Evolutionary conservation across 306 rosid species (phyloP), one percentile per base, ranked within the genome.

Genomic region (Acacia crassicarpa): DNA sequence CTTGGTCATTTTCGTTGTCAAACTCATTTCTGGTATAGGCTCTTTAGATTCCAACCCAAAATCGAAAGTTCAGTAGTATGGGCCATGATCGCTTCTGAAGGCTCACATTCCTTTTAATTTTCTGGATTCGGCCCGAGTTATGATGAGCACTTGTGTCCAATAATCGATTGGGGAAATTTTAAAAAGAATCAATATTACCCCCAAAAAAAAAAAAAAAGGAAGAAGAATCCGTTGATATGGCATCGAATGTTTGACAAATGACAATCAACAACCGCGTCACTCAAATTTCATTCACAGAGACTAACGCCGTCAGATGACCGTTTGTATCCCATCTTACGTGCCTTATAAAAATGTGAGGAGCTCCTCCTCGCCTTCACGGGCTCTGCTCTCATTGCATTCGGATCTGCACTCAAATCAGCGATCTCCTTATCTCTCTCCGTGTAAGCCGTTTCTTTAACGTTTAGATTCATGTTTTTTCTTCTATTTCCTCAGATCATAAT

Each of bases 361-460:
- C 40, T 62, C 38, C 12, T 27, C 61, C 25, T 19, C 49, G 14
- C 16, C 35, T 78, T 77, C 86, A 81, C 82, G 74, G 84, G 76
- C 23, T 25, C 80, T 74, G 58, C 41, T 46, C 80, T 68, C 70
- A 65, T 53, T 71, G 79, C 84, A 84, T 90, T 73, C 78, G 82
- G 88, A 88, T 90, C 91, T 86, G 85, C 84, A 44, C 58, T 75
- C 80, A 7, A 20, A 38, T 76, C 58, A 59, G 54, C 45, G 35
- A 22, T 77, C 81, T n/a, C 23, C 7, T 70, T 19, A 75, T 56
- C 80, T 43, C 67, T 48, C 80, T 49, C 71, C 81, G 17, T 67
- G 86, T 78, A 72, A 71, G 78, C 56, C 76, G 12, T 67, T 16
- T 72, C 59, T 25, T 1, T 25, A 25, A 72, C 48, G 59, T 72